phyloP scores from a whole-genome alignment of 768 basidiomycete species.

The Lentinula edodes region DNA sequence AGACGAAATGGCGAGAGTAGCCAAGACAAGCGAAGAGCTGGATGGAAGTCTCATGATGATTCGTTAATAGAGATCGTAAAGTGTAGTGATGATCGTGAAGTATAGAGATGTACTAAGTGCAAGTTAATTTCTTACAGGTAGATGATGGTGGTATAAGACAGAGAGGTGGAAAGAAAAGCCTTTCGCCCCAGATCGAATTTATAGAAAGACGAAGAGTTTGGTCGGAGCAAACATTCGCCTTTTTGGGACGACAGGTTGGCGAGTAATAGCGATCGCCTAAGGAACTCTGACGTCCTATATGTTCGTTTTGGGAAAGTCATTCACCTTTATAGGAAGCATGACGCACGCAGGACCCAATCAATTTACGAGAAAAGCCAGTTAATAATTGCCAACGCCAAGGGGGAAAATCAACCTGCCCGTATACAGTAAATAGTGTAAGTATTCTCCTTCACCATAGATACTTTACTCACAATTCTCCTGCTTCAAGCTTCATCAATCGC shows the following conservation, averaged over 20 bases:
- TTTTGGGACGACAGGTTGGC: not conserved
- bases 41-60: conserved; percentile 39
- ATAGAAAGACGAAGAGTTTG: not conserved
- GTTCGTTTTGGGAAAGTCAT: not conserved
- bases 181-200: not conserved
- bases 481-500: too few relatives aligned
- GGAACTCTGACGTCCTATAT: not conserved
- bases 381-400: too few relatives aligned
- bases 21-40: conserved; percentile 42
- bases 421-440: not conserved
- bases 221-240: not conserved
- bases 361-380: too few relatives aligned
- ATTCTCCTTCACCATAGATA: not conserved
- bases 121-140: not conserved
- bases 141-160: conserved; percentile 2
- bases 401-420: not conserved
- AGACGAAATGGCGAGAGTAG: conserved; percentile 44
- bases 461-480: not conserved
- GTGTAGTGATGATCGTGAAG: conserved; percentile 2
- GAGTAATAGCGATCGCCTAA: too few relatives aligned
- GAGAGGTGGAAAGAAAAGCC: not conserved
- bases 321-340: not conserved
- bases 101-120: not conserved
- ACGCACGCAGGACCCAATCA: not conserved
- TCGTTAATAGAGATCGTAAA: conserved; percentile 10